A percentile compares a stretch with the other conserved stretches of the same genome.
Conservation (phyloP, 257 asterid species). For the Nicotiana obtusifolia region DNA sequence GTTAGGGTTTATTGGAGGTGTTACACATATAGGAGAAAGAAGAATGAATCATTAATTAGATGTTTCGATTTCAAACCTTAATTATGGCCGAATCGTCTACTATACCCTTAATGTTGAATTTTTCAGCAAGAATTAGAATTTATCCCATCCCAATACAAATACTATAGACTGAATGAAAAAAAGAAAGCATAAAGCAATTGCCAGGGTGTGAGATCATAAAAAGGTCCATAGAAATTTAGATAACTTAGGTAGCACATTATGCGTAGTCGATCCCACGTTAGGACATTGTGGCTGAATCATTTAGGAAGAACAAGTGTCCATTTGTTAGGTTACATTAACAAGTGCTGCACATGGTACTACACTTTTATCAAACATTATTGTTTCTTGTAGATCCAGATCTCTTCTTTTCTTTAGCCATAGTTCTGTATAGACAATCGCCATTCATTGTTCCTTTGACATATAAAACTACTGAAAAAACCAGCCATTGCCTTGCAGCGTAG, state of each 20-base stretch:
- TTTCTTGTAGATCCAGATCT: constrained; percentile 10
- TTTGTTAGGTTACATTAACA: constrained; percentile 9
- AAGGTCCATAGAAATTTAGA: neutral
- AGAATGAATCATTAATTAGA: no score
- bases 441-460: neutral
- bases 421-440: neutral
- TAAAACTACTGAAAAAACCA: neutral
- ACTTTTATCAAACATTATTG: neutral
- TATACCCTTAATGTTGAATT: no score
- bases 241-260: neutral
- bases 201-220: neutral
- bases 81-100: no score
- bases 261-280: constrained; percentile 6
- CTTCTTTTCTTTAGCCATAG: neutral
- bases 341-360: neutral
- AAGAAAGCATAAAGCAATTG: neutral
- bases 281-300: neutral
- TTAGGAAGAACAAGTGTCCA: constrained; percentile 6
- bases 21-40: no score
- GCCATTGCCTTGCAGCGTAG: neutral
- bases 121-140: no score
- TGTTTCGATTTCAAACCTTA: no score
- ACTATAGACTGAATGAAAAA: neutral
- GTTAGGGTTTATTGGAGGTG: no score
- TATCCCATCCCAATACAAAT: no score